These are phyloP conservation scores for Lasiosphaeria miniovina DNA, from an alignment of 495 filamentous ascomycete species.

Conservation along the genomic window DNA sequence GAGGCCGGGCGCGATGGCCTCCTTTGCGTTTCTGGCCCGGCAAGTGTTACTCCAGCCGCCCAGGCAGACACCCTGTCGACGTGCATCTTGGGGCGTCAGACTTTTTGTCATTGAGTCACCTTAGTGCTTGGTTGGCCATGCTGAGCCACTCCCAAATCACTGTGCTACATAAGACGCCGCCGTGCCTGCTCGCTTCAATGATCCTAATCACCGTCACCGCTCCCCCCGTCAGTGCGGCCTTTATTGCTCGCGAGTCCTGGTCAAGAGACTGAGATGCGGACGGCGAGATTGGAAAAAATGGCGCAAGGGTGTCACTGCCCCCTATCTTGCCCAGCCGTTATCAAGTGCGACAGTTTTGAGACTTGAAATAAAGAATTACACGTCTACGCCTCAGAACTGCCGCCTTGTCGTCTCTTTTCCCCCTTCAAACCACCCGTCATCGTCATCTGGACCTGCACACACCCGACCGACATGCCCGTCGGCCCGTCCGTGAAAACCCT, in stretches of 20 bases:
- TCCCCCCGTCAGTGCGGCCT: no score
- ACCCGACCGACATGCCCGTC: conserved; percentile 1
- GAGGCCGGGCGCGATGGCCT: not conserved
- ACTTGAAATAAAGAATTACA: no score
- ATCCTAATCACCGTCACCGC: not conserved
- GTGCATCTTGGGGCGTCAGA: conserved; percentile 1
- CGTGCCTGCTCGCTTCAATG: not conserved
- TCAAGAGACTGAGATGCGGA: no score
- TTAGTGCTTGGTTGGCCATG: conserved; percentile 14
- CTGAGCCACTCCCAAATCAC: conserved; percentile 14
- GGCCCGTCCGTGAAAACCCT: conserved; percentile 14
- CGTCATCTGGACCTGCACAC: not conserved
- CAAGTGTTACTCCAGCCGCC: conserved; percentile 25
- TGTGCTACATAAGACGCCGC: conserved; percentile 25
- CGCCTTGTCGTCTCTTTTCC: not conserved
- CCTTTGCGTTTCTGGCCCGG: conserved; percentile 8
- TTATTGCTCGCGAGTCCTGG: no score
- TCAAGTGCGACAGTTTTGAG: no score
- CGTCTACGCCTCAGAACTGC: no score
- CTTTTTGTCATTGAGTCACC: conserved; percentile 12
- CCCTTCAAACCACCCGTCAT: conserved; percentile 10
- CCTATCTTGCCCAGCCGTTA: no score
- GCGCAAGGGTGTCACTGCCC: no score
- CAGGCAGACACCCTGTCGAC: conserved; percentile 9
- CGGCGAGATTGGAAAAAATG: no score